phyloP scores from a whole-genome alignment of 305 asterid genomes.

The Solanum chacoense region DNA sequence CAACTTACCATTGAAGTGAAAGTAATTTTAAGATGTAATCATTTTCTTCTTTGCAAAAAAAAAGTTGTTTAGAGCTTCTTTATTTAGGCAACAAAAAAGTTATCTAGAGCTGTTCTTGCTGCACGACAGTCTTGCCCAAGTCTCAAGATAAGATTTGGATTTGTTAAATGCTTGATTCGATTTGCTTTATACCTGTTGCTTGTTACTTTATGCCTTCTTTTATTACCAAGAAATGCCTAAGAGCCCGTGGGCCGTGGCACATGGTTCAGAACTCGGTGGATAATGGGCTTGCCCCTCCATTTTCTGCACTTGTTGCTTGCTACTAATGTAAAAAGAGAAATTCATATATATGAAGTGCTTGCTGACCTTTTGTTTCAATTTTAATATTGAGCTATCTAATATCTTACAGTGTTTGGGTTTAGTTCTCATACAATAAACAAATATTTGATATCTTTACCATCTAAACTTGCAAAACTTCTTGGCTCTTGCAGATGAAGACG shows the following conservation, averaged over 20 bases:
- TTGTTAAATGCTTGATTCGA: not conserved
- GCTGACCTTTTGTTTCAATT: not conserved
- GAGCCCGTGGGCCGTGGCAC: not conserved
- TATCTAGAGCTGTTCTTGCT: not conserved
- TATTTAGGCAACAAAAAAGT: not conserved
- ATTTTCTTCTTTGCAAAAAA: not conserved
- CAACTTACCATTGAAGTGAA: not conserved
- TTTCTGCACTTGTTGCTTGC: not conserved
- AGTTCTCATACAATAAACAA: not conserved
- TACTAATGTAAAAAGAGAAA: not conserved
- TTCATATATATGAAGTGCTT: not conserved
- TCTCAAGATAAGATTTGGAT: not conserved
- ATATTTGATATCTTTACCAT: not conserved
- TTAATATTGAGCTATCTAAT: not conserved
- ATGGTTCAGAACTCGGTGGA: not conserved
- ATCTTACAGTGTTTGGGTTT: not conserved
- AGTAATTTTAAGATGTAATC: not conserved
- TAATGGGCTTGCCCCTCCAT: not conserved
- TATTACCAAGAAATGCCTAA: not conserved
- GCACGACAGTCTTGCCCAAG: not conserved
- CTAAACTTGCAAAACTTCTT: not conserved
- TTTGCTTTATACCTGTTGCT: not conserved
- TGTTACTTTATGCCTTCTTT: not conserved
- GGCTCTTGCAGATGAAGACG: conserved; percentile 86
- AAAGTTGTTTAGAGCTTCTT: not conserved